Evolutionary conservation across 2,329 filamentous ascomycete genomes (phyloP), one percentile per base, ranked within the genome.

Genomic region (Ceratocystiopsis sp.): DNA sequence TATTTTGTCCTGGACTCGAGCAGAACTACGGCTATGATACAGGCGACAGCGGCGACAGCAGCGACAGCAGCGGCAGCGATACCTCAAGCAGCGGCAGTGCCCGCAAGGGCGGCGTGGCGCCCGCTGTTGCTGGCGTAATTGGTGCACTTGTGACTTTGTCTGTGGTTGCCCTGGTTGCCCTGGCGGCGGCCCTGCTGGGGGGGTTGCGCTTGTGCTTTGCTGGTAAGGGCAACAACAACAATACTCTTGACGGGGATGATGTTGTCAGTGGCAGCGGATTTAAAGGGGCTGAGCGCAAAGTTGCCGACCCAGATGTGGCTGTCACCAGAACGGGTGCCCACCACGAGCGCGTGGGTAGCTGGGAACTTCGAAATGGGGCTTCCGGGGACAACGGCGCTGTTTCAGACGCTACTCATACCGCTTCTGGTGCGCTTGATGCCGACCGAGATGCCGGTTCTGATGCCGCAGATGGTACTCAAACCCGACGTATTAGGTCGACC

Each of bases 281-380:
- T 55, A 65, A 61, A 45, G 62, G 66, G 12, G 52, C 56, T 0
- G 63, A 67, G 53, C 68, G 65, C 54, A 64, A 59, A 54, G 54
- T 56, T 0, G 59, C 56, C 3, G 67, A 71, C 42, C 52, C 55
- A 0, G 68, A 71, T 44, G 54, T 70, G 3, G 52, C 57, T 1
- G 55, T 66, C 3, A 57, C 59, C 1, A 58, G 55, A 37, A 53
- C 53, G 8, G 67, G 67, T 0, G 54, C 50, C 5, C 56, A 57
- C 4, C 64, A 69, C 33, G 66, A 66, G 49, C 61, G 67, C 8
- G 52, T 64, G 14, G 67, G 66, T 1, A 69, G 67, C 51, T 71
- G 68, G 68, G 68, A 71, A 49, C 53, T 71, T 42, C 50, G 53
- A 2, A 50, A 52, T 19, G 55, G 53, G 15, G 6, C 25, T 29